Conservation (phyloP, 768 basidiomycete species). For the Kwoniella shandongensis region DNA sequence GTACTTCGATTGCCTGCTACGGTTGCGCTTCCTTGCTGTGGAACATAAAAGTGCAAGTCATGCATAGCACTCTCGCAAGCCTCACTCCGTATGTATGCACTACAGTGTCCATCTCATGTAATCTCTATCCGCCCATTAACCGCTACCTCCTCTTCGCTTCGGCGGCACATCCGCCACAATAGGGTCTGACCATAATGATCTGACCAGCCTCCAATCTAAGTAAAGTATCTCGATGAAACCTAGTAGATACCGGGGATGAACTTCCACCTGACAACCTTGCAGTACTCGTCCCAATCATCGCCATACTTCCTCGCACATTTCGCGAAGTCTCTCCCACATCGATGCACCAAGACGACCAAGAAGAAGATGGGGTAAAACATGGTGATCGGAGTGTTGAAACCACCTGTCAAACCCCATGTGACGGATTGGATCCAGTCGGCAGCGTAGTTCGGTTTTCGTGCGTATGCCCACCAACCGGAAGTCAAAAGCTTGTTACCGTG, state of each 20-base stretch:
- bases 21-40: too few relatives aligned
- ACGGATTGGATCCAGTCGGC: constrained; percentile 87
- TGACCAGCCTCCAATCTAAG: too few relatives aligned
- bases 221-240: too few relatives aligned
- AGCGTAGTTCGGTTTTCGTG: constrained; percentile 96
- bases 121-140: too few relatives aligned
- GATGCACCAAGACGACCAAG: constrained; percentile 84
- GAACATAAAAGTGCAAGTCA: too few relatives aligned
- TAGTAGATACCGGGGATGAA: constrained; percentile 87
- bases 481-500: constrained; percentile 92
- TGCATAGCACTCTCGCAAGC: too few relatives aligned
- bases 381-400: constrained; percentile 86
- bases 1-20: too few relatives aligned
- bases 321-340: constrained; percentile 91
- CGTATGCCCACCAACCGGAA: constrained; percentile 90
- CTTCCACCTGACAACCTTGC: constrained; percentile 79
- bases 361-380: constrained; percentile 95
- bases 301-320: constrained; percentile 89
- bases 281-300: constrained; percentile 91
- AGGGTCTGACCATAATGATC: too few relatives aligned
- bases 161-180: too few relatives aligned
- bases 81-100: too few relatives aligned
- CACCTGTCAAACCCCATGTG: constrained; percentile 91
- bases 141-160: too few relatives aligned
- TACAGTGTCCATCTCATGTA: too few relatives aligned